Conservation (phyloP, 1,284 basidiomycete species). For the Ustilago trichophora region DNA sequence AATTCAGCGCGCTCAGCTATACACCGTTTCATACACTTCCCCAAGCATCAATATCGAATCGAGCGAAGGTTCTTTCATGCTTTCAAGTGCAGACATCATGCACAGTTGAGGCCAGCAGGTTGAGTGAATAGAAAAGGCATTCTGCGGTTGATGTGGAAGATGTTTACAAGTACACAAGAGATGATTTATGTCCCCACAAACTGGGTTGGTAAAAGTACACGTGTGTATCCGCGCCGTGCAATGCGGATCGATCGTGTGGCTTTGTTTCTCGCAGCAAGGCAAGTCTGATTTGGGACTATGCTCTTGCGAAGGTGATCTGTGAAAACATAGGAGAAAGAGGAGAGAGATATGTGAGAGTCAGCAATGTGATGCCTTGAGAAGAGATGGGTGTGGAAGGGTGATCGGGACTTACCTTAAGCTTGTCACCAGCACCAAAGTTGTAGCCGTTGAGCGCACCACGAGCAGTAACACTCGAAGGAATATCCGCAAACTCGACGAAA, state of each 20-base stretch:
- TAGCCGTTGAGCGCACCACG: constrained; percentile 62
- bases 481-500: constrained; percentile 63
- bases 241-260: constrained; percentile 44
- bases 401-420: constrained; percentile 55
- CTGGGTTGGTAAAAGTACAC: constrained; percentile 29
- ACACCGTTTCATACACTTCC: too few relatives aligned
- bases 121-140: too few relatives aligned
- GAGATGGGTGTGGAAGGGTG: too few relatives aligned
- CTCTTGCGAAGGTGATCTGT: constrained; percentile 53
- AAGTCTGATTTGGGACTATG: constrained; percentile 10
- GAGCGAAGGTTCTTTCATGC: too few relatives aligned
- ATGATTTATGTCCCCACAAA: too few relatives aligned
- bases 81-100: too few relatives aligned
- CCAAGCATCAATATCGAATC: too few relatives aligned
- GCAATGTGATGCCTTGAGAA: too few relatives aligned
- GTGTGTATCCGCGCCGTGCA: constrained; percentile 37
- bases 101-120: too few relatives aligned
- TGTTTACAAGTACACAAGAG: constrained; percentile 19
- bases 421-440: constrained; percentile 57
- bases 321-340: neutral
- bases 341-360: neutral
- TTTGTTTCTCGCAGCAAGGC: too few relatives aligned
- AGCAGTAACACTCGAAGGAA: constrained; percentile 52
- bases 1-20: too few relatives aligned
- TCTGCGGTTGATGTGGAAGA: too few relatives aligned